Evolutionary conservation across 2,329 filamentous ascomycete genomes (phyloP), one percentile per base, ranked within the genome.

Genomic region (Cladophialophora yegresii): DNA sequence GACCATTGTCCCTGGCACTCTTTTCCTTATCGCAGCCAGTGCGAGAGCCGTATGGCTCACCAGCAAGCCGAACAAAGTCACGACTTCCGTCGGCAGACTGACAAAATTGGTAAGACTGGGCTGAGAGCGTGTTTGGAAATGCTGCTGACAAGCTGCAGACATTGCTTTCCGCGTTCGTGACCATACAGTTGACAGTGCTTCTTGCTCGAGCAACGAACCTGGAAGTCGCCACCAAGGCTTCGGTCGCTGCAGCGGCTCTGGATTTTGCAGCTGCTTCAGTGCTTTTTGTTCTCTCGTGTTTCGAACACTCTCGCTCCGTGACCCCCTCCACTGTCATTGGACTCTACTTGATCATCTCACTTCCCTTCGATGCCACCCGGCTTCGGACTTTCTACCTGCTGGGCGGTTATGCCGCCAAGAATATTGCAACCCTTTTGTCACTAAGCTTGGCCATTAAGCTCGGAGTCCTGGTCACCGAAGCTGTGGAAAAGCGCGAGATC

Each of bases 381-480:
- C 74, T 76, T 6, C 76, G 80, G 20, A 82, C 76, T 6, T 66
- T 75, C 60, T 70, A 54, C 36, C 61, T 68, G 23, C 40, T 67
- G 12, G 16, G 28, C 1, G 54, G 47, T 22, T 23, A 56, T 49
- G 49, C 54, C 28, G 54, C 56, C 23, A 68, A 73, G 4, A 68
- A 69, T 3, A 77, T 83, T 56, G 78, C 82, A 2, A 73, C 76
- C 23, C 62, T 82, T 0, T 79, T 80, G 32, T 77, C 78, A 0
- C 73, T 78, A 0, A 73, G 76, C 1, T 68, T 82, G 8, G 78
- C 71, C 3, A 69, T 81, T 28, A 83, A 83, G 58, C 8, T 77
- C 2, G 63, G 81, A 28, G 71, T 83, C 0, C 71, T 82, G 0
- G 62, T 81, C 13, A 73, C 82, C 0, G 83, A 84, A 69, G 75